A percentile compares a stretch with the other conserved stretches of the same genome.
phyloP scores from a whole-genome alignment of 2,329 filamentous ascomycete species.

The Fusarium lyarnte region DNA sequence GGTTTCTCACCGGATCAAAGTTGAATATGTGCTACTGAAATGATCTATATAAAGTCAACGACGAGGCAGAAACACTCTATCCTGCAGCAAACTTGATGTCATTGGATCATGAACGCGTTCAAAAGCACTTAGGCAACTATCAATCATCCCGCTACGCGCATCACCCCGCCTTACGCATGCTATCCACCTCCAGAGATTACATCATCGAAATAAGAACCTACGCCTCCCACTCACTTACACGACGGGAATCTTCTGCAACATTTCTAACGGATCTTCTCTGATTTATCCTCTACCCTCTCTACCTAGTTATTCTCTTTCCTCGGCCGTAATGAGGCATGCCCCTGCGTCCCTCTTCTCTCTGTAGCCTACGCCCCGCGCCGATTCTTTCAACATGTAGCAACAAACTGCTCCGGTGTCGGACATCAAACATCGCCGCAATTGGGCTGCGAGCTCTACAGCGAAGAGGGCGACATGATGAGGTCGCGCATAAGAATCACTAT shows the following conservation, averaged over 20 bases:
- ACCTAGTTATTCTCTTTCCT: background rate
- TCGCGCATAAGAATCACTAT: slow-evolving; percentile 73
- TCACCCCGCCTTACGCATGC: slow-evolving; percentile 32
- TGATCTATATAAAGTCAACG: background rate
- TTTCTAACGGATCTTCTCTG: background rate
- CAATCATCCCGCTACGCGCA: slow-evolving; percentile 33
- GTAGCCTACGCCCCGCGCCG: slow-evolving; percentile 34
- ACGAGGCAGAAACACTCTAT: background rate
- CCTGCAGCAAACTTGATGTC: background rate
- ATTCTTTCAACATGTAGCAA: slow-evolving; percentile 31
- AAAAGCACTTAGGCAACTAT: background rate
- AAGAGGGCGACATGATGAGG: slow-evolving; percentile 30
- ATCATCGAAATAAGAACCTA: slow-evolving; percentile 38
- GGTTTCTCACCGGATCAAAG: background rate
- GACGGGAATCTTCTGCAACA: background rate
- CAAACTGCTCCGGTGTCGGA: slow-evolving; percentile 37
- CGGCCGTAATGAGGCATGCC: slow-evolving; percentile 71
- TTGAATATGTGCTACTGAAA: background rate
- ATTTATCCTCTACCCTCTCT: too few relatives aligned
- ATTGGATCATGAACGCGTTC: background rate
- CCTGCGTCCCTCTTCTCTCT: slow-evolving; percentile 52
- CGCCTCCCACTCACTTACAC: slow-evolving; percentile 1
- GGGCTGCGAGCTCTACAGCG: slow-evolving; percentile 23
- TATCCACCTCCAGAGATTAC: slow-evolving; percentile 36
- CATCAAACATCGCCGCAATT: background rate